phyloP scores from a whole-genome alignment of 192 early-diverging fungal species.

The Backusella mclennaniae region DNA sequence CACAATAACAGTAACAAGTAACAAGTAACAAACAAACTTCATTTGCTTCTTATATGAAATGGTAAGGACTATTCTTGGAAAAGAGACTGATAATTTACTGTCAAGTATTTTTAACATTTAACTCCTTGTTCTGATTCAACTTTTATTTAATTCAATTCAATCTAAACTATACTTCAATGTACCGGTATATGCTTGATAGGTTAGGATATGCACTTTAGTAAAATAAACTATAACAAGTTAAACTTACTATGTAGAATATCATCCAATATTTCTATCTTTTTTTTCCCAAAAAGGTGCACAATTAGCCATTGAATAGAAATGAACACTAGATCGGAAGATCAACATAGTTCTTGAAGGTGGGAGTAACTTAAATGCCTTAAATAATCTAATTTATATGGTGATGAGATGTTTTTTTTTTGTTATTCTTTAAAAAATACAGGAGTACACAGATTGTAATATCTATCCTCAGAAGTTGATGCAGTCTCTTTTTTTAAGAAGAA shows the following conservation, averaged over 20 bases:
- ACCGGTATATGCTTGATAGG: neutral
- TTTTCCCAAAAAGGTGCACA: neutral
- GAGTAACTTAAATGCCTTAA: neutral
- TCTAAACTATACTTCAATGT: neutral
- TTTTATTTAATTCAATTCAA: neutral
- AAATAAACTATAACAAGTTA: conserved; percentile 1
- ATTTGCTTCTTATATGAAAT: neutral
- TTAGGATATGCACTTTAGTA: neutral
- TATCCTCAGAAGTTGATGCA: neutral
- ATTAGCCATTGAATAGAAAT: neutral
- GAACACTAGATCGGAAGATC: neutral
- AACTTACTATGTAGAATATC: neutral
- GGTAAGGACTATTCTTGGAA: neutral
- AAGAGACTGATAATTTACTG: neutral
- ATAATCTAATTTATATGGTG: neutral
- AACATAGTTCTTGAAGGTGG: neutral
- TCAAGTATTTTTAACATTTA: neutral
- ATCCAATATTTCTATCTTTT: neutral
- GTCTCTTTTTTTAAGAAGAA: neutral
- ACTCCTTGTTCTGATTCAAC: neutral
- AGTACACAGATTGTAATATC: neutral
- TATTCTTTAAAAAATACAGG: neutral
- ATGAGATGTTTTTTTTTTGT: neutral
- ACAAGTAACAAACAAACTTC: neutral
- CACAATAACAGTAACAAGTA: too few species aligned